Conservation (phyloP, 2,329 filamentous ascomycete species). For the Phialophora expanda region DNA sequence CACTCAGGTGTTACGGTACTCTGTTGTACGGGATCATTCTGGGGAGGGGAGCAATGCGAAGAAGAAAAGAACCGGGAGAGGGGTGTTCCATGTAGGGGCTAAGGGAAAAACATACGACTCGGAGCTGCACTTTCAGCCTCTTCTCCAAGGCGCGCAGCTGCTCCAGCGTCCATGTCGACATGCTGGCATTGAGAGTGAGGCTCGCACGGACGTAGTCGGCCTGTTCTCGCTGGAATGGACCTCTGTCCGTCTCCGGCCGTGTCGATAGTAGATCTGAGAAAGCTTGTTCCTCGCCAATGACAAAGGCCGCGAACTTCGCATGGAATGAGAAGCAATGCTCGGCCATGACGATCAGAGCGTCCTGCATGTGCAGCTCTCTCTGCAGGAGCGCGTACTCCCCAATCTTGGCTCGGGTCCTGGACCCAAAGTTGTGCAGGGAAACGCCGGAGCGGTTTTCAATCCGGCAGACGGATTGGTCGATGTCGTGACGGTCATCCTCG, state of each 20-base stretch:
- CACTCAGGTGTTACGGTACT: too few species aligned
- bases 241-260: not conserved
- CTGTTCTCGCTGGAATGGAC: not conserved
- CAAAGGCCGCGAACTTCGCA: not conserved
- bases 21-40: too few species aligned
- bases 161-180: slow-evolving; percentile 17
- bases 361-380: slow-evolving; percentile 20
- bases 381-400: slow-evolving; percentile 17
- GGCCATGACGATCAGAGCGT: slow-evolving; percentile 18
- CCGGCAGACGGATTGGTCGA: slow-evolving; percentile 16
- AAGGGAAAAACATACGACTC: slow-evolving; percentile 6
- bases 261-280: not conserved
- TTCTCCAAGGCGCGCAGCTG: slow-evolving; percentile 11
- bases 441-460: slow-evolving; percentile 18
- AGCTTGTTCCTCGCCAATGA: not conserved
- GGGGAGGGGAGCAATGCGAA: too few species aligned
- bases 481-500: slow-evolving; percentile 13
- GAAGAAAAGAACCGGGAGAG: too few species aligned
- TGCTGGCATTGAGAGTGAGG: slow-evolving; percentile 9
- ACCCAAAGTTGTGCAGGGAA: slow-evolving; percentile 18
- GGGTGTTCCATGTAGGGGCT: too few species aligned
- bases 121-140: slow-evolving; percentile 19
- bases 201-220: slow-evolving; percentile 9
- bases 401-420: slow-evolving; percentile 14
- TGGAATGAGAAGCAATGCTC: slow-evolving; percentile 18